These are phyloP conservation scores for Puccinia horiana DNA, from an alignment of 1,284 basidiomycete species.

Conservation along the genomic window DNA sequence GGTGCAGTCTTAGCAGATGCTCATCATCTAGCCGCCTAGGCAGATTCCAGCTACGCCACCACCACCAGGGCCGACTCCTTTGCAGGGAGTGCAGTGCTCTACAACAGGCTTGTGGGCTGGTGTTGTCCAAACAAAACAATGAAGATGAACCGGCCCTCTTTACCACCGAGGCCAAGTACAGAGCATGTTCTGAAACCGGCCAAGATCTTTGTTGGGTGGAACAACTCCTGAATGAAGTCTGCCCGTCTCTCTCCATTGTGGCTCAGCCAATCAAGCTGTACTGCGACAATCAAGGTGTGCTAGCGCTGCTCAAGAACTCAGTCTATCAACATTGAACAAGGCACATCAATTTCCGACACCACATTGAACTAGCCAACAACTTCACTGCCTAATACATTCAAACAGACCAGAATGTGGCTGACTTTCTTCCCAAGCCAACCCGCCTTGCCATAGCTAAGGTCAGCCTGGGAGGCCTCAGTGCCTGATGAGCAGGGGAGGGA, in stretches of 20 bases:
- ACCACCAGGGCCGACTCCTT: not conserved
- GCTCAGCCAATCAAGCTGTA: not conserved
- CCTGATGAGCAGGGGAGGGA: not conserved
- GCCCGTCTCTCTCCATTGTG: not conserved
- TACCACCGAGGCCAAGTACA: conserved; percentile 2
- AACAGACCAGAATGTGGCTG: not conserved
- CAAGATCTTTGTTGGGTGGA: not conserved
- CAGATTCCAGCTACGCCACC: conserved; percentile 9
- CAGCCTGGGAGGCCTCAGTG: not conserved
- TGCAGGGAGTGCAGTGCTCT: not conserved
- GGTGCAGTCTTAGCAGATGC: not conserved
- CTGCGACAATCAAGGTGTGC: conserved; percentile 23
- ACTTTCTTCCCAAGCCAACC: not conserved
- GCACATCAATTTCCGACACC: not conserved
- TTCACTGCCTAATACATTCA: not conserved
- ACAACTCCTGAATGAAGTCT: not conserved
- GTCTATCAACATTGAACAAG: not conserved
- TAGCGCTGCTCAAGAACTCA: not conserved
- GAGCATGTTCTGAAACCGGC: not conserved
- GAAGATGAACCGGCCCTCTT: not conserved
- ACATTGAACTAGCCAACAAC: not conserved
- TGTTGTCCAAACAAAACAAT: not conserved
- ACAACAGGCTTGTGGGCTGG: not conserved
- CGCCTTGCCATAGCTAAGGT: not conserved
- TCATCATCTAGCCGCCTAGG: not conserved